These are phyloP conservation scores for Hypoxylon trugodes DNA, from an alignment of 495 filamentous ascomycete genomes.

Conservation along the genomic window DNA sequence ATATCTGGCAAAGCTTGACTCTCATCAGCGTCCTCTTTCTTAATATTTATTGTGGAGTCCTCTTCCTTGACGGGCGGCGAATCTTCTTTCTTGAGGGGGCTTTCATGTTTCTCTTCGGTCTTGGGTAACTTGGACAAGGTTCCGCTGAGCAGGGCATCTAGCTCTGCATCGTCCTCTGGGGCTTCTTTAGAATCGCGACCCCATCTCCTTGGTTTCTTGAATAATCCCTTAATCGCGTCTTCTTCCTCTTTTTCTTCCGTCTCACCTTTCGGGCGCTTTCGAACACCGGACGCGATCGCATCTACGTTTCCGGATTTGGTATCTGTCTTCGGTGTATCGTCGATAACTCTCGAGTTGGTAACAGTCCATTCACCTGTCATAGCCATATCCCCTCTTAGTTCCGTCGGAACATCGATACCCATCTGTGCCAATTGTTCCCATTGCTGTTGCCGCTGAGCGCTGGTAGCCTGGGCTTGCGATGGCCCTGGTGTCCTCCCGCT, in stretches of 20 bases:
- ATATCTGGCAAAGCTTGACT: conserved; percentile 5
- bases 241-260: conserved; percentile 70
- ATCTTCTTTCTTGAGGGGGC: conserved; percentile 30
- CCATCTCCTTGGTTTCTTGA: conserved; percentile 73
- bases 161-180: conserved; percentile 70
- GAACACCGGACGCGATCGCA: conserved; percentile 62
- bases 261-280: conserved; percentile 71
- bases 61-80: conserved; percentile 53
- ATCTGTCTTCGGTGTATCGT: conserved; percentile 30
- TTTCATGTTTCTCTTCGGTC: conserved; percentile 35
- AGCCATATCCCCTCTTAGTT: conserved; percentile 80
- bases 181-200: conserved; percentile 73
- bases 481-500: conserved; percentile 10
- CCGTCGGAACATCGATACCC: conserved; percentile 85
- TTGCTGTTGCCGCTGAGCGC: conserved; percentile 81
- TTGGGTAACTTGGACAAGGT: conserved; percentile 42
- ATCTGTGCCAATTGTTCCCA: conserved; percentile 86
- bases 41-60: conserved; percentile 48
- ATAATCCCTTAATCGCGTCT: conserved; percentile 62
- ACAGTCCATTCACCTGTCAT: conserved; percentile 92
- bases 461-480: conserved; percentile 50
- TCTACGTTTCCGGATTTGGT: conserved; percentile 50
- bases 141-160: conserved; percentile 74
- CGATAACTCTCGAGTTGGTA: conserved; percentile 62
- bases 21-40: conserved; percentile 49